Percentiles rank a stretch among this genome's conserved stretches.
phyloP scores from a whole-genome alignment of 2,329 filamentous ascomycete species.

The Pyrenochaeta sp. region DNA sequence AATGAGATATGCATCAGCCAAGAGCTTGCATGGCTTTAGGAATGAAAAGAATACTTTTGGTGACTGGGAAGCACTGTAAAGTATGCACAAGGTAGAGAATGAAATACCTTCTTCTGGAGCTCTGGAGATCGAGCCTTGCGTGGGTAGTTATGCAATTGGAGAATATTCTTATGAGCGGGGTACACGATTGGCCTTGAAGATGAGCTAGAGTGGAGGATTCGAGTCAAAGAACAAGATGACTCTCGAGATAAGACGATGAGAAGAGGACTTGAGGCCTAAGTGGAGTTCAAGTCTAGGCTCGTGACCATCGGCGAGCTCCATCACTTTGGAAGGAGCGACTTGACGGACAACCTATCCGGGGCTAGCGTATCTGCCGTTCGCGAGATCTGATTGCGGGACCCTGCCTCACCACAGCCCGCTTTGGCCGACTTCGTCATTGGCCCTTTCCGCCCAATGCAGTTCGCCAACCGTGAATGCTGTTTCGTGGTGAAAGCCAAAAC shows the following conservation, averaged over 20 bases:
- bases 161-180: conserved; percentile 17
- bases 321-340: conserved; percentile 27
- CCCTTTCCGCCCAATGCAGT: conserved; percentile 6
- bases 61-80: too few relatives aligned
- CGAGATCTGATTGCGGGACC: conserved; percentile 19
- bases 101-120: conserved; percentile 3
- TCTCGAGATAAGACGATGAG: conserved; percentile 26
- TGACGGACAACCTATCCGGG: conserved; percentile 28
- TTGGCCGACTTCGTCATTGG: conserved; percentile 27
- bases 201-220: conserved; percentile 15
- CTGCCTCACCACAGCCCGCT: conserved; percentile 27
- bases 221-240: conserved; percentile 20
- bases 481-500: conserved; percentile 16
- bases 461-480: conserved; percentile 5
- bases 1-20: not conserved
- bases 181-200: conserved; percentile 17
- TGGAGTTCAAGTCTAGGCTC: conserved; percentile 35
- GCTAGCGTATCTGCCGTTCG: conserved; percentile 24
- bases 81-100: too few relatives aligned
- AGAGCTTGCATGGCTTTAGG: not conserved
- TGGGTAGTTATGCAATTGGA: conserved; percentile 8
- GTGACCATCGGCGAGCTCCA: conserved; percentile 47
- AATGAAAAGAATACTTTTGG: too few relatives aligned
- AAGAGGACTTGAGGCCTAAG: conserved; percentile 24
- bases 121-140: conserved; percentile 1